Percentiles rank a stretch among this genome's conserved stretches.
phyloP scores from a whole-genome alignment of 2,329 filamentous ascomycete species.

The Sclerotinia trifoliorum region DNA sequence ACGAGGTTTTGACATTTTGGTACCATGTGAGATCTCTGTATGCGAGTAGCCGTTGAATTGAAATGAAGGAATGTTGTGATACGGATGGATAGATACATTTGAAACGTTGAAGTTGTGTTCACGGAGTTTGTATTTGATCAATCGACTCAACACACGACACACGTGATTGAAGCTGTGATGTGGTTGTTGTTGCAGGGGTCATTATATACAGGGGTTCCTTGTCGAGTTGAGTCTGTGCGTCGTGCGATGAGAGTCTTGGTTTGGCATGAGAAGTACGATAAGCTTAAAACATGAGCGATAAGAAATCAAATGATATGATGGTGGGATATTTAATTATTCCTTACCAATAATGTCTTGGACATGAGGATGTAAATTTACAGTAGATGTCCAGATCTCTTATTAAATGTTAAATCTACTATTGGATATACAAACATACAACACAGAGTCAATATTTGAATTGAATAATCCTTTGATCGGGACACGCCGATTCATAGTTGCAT shows the following conservation, averaged over 20 bases:
- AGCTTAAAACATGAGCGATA: background rate
- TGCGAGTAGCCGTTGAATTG: background rate
- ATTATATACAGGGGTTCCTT: no score
- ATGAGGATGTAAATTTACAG: background rate
- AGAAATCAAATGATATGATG: background rate
- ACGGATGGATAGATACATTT: background rate
- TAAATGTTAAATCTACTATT: background rate
- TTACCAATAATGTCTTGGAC: background rate
- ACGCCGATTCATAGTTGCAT: slow-evolving; percentile 1
- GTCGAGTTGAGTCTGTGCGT: background rate
- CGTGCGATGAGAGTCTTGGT: no score
- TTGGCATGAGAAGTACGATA: background rate
- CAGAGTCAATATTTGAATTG: background rate
- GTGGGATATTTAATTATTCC: background rate
- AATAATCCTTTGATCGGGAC: background rate
- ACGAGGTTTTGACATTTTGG: slow-evolving; percentile 18
- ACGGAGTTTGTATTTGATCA: background rate
- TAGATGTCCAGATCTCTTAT: background rate
- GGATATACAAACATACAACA: background rate
- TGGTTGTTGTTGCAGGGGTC: background rate
- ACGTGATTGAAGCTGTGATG: slow-evolving; percentile 1
- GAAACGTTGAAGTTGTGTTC: slow-evolving; percentile 10
- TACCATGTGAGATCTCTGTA: background rate
- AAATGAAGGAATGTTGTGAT: slow-evolving; percentile 9
- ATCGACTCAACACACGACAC: no score